Evolutionary conservation across 805 yeast species (phyloP), one percentile per base, ranked within the genome.

Genomic region (Cyberlindnera japonica): DNA sequence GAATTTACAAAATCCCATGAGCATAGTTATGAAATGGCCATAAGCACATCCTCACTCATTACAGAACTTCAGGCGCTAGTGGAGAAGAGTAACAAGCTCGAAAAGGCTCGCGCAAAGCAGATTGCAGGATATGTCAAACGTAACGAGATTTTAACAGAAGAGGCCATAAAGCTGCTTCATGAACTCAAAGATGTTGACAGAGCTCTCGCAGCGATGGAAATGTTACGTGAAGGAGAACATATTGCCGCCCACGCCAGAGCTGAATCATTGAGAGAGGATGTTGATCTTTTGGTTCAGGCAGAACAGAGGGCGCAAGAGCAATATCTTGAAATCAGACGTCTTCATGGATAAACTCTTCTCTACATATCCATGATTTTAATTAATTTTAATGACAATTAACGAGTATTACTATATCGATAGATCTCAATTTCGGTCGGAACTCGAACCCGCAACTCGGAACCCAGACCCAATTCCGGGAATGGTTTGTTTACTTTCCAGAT

Each of bases 181-280:
- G 50, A 54, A 12, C 17, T 52, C 21, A 52, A 44, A 23, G 57
- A 54, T 23, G 40, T 42, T 13, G 55, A 54, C 25, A 44, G 59
- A 29, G 50, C 50, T 5, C 34, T 47, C 7, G 29, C 42, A 14
- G 55, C 59, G 1, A 51, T 57, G 39, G 37, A 48, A 12, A 40
- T 54, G 41, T 37, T 57, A 11, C 44, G 35, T 15, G 28, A 37
- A n/a, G 37, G 44, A 15, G 61, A 57, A 35, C 6, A 23, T 1
- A 33, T 44, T 0, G 47, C 42, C 2, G 17, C 43, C 14, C 23
- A 42, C 5, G 5, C 36, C 6, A 48, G 59, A 37, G 29, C 45
- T 3, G 49, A 44, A 1, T 2, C 38, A 2, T 21, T 57, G 18
- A 50, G 53, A 35, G 55, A 50, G 21, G 50, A 49, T n/a, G 57